Percentiles rank a stretch among this genome's conserved stretches.
phyloP scores from a whole-genome alignment of 2,329 filamentous ascomycete genomes.

The Paecilomyces sp. region DNA sequence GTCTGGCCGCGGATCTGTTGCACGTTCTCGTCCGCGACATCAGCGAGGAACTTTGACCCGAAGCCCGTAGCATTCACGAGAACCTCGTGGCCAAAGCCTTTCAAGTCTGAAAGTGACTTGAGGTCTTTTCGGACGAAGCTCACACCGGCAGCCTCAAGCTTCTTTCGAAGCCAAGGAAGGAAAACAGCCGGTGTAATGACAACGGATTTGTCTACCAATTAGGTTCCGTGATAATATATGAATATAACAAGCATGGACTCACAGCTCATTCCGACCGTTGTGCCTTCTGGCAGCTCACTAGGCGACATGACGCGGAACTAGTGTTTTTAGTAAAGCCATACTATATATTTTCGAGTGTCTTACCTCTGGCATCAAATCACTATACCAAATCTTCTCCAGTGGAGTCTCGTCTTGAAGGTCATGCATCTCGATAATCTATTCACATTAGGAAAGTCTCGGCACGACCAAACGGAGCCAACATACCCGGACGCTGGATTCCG shows the following conservation, averaged over 20 bases:
- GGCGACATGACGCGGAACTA: too few relatives aligned
- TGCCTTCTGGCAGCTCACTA: too few relatives aligned
- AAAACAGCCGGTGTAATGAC: slow-evolving; percentile 16
- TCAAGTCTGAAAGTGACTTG: slow-evolving; percentile 11
- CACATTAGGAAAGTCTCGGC: too few relatives aligned
- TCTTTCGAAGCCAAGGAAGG: slow-evolving; percentile 15
- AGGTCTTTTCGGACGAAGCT: slow-evolving; percentile 13
- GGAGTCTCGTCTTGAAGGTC: too few relatives aligned
- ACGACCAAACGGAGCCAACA: neutral
- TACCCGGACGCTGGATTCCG: slow-evolving; percentile 3
- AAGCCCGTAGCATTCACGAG: slow-evolving; percentile 17
- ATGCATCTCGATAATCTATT: too few relatives aligned
- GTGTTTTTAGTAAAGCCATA: too few relatives aligned
- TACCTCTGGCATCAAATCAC: too few relatives aligned
- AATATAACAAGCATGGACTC: slow-evolving; percentile 1
- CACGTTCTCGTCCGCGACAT: slow-evolving; percentile 11
- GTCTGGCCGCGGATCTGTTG: slow-evolving; percentile 18
- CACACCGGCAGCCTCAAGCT: slow-evolving; percentile 13
- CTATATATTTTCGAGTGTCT: too few relatives aligned
- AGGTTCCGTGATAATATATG: slow-evolving; percentile 4
- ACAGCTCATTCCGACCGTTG: slow-evolving; percentile 5
- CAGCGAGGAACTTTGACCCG: slow-evolving; percentile 11
- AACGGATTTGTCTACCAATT: slow-evolving; percentile 10
- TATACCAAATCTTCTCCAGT: too few relatives aligned
- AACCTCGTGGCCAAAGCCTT: slow-evolving; percentile 13